Evolutionary conservation across 768 basidiomycete genomes (phyloP).

Genomic region (Boletus pseudo-olivaceus): DNA sequence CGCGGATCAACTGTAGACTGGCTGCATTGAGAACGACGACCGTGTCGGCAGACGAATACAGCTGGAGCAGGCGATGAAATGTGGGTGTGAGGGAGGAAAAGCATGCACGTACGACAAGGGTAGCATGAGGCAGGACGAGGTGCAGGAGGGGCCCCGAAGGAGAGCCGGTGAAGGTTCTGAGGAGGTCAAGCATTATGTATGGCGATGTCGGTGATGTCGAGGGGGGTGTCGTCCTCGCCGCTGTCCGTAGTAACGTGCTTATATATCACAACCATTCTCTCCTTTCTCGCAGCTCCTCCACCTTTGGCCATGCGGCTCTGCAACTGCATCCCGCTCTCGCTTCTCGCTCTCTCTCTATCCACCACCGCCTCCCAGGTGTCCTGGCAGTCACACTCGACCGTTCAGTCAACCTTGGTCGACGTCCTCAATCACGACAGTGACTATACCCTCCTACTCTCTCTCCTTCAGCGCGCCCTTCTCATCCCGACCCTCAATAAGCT

Average conservation of each 20-base stretch:
- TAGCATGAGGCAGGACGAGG: constrained; percentile 51
- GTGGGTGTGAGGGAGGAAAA: neutral
- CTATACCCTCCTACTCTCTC: constrained; percentile 67
- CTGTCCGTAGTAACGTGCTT: constrained; percentile 6
- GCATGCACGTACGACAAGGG: constrained; percentile 53
- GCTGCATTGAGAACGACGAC: constrained; percentile 72
- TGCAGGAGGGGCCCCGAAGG: constrained; percentile 55
- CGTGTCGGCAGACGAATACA: constrained; percentile 70
- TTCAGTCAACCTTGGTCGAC: constrained; percentile 68
- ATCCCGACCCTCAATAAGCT: constrained; percentile 90
- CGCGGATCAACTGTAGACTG: constrained; percentile 58
- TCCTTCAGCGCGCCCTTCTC: constrained; percentile 82
- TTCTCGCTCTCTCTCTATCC: constrained; percentile 25
- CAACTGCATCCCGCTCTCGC: constrained; percentile 33
- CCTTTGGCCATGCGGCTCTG: constrained; percentile 32
- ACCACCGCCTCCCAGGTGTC: constrained; percentile 22
- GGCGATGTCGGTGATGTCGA: neutral
- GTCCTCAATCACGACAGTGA: constrained; percentile 71
- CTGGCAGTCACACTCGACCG: constrained; percentile 19
- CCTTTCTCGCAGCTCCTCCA: neutral
- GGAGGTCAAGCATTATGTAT: constrained; percentile 45
- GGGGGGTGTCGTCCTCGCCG: neutral
- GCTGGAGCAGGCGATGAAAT: constrained; percentile 35
- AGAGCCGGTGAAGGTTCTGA: constrained; percentile 44
- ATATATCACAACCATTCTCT: constrained; percentile 2